phyloP scores from a whole-genome alignment of 2,329 filamentous ascomycete species.

The Chaetothyriales sp. region DNA sequence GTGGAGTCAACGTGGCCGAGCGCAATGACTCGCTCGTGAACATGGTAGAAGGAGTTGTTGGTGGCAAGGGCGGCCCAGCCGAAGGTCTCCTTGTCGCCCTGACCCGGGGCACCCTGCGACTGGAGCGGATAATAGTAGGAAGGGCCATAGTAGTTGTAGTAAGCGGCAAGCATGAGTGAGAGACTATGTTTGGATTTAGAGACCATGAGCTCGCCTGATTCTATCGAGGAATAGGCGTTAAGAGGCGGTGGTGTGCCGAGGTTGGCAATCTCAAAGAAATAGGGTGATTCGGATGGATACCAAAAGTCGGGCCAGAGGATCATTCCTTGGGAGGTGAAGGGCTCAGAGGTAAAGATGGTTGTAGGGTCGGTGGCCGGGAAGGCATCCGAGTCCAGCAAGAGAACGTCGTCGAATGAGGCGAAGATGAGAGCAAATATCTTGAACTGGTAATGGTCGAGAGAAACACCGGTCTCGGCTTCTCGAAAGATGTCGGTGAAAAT shows the following conservation, averaged over 20 bases:
- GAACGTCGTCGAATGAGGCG: slow-evolving; percentile 44
- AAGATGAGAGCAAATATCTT: slow-evolving; percentile 46
- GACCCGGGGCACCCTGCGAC: slow-evolving; percentile 34
- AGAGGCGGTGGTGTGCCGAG: slow-evolving; percentile 23
- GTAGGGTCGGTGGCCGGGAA: slow-evolving; percentile 37
- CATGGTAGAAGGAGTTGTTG: slow-evolving; percentile 29
- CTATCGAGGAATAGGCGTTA: slow-evolving; percentile 25
- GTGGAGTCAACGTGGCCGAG: slow-evolving; percentile 17
- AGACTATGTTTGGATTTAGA: slow-evolving; percentile 30
- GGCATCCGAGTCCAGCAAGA: slow-evolving; percentile 46
- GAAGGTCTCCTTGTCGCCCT: slow-evolving; percentile 41
- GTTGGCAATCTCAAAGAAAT: slow-evolving; percentile 29
- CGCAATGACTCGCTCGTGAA: slow-evolving; percentile 25
- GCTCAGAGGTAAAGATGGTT: slow-evolving; percentile 37
- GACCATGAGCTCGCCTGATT: slow-evolving; percentile 34
- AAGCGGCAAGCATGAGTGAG: slow-evolving; percentile 33
- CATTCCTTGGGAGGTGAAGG: slow-evolving; percentile 39
- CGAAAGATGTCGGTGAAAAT: slow-evolving; percentile 23
- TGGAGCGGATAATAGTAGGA: slow-evolving; percentile 33
- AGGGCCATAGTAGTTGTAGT: slow-evolving; percentile 38
- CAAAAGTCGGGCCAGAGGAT: slow-evolving; percentile 46
- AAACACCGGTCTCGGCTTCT: slow-evolving; percentile 8
- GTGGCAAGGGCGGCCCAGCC: slow-evolving; percentile 31
- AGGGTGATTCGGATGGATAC: slow-evolving; percentile 30
- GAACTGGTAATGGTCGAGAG: slow-evolving; percentile 33